Percentiles rank a stretch among this genome's conserved stretches.
Evolutionary conservation across 306 rosid genomes (phyloP).

Genomic region (Castanea crenata): DNA sequence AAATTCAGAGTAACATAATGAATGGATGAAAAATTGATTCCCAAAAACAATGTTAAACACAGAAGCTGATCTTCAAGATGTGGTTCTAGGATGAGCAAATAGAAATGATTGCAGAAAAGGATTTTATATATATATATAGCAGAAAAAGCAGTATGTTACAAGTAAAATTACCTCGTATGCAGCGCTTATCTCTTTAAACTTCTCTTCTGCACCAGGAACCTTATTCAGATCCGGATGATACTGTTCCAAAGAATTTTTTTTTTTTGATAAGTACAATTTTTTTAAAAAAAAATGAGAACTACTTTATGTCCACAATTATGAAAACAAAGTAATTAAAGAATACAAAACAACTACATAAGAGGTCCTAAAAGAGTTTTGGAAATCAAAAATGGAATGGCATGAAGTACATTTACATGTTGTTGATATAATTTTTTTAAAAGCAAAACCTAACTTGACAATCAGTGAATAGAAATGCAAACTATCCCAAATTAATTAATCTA

Average conservation of each 20-base stretch:
- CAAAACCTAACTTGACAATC: conserved; percentile 2
- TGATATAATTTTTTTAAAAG: not conserved
- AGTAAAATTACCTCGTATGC: conserved; percentile 83
- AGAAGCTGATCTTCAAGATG: not conserved
- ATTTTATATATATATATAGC: no score
- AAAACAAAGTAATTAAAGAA: no score
- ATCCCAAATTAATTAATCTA: not conserved
- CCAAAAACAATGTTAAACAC: not conserved
- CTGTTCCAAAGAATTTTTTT: conserved; percentile 39
- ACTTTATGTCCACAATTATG: no score
- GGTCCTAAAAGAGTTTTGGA: no score
- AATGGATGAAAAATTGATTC: not conserved
- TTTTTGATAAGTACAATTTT: not conserved
- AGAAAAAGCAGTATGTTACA: not conserved
- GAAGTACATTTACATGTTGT: no score
- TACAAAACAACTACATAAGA: no score
- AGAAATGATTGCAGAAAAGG: not conserved
- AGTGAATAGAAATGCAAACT: not conserved
- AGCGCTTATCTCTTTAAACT: conserved; percentile 92
- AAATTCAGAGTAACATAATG: not conserved
- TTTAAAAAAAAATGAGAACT: no score
- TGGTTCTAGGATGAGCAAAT: not conserved
- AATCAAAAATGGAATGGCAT: no score
- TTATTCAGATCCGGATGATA: conserved; percentile 92
- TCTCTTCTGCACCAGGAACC: conserved; percentile 83